Conservation (phyloP, 225 moss, liverwort and hornwort genomes). For the Neckera pumila region DNA sequence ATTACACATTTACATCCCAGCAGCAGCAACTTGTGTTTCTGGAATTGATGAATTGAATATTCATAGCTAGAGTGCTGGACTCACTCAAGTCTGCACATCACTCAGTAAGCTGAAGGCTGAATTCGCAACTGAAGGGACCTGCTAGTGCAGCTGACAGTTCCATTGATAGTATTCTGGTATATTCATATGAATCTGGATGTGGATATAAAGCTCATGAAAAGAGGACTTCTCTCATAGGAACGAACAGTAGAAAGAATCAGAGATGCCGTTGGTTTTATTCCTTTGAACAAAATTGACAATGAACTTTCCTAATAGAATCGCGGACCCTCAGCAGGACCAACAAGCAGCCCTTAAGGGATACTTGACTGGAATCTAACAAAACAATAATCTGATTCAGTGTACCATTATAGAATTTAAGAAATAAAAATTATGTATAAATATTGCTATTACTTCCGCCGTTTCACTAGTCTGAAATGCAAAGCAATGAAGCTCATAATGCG, state of each 20-base stretch:
- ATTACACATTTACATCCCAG: not conserved
- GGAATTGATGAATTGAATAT: not conserved
- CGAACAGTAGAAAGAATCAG: not conserved
- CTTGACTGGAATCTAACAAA: conserved; percentile 6
- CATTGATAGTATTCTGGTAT: not conserved
- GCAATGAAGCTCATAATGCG: conserved; percentile 45
- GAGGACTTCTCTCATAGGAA: too few species aligned
- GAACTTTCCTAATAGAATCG: not conserved
- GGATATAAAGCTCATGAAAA: not conserved
- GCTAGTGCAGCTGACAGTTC: not conserved
- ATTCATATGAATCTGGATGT: not conserved
- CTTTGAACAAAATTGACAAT: conserved; percentile 5
- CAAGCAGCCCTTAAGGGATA: conserved; percentile 7
- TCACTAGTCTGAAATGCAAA: conserved; percentile 39
- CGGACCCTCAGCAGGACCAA: not conserved
- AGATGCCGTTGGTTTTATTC: conserved; percentile 16
- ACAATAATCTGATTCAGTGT: not conserved
- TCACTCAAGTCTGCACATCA: not conserved
- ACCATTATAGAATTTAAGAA: not conserved
- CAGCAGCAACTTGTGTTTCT: not conserved
- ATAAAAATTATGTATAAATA: not conserved
- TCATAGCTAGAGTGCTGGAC: not conserved
- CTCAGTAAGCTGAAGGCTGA: not conserved
- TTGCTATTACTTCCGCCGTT: conserved; percentile 24
- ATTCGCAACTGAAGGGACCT: not conserved